Conservation (phyloP, 2,329 filamentous ascomycete species). For the Boeremia lycopersici region DNA sequence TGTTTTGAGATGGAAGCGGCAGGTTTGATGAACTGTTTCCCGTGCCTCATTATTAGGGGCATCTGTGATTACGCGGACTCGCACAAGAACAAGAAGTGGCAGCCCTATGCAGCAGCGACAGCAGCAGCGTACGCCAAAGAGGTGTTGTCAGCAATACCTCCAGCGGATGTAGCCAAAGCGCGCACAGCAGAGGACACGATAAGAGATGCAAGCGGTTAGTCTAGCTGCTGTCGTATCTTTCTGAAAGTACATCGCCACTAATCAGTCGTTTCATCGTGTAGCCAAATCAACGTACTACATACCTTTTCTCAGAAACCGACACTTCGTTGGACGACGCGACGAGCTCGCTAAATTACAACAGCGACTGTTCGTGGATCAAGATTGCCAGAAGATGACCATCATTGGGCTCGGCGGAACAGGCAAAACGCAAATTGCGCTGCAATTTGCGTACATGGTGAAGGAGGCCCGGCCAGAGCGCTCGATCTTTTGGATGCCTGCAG, state of each 20-base stretch:
- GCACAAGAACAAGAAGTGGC: slow-evolving; percentile 11
- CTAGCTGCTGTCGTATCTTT: not conserved
- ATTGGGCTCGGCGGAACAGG: slow-evolving; percentile 38
- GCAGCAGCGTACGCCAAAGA: slow-evolving; percentile 12
- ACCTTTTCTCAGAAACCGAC: slow-evolving; percentile 32
- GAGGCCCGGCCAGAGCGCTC: slow-evolving; percentile 21
- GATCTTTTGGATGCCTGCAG: slow-evolving; percentile 31
- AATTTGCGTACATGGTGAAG: slow-evolving; percentile 35
- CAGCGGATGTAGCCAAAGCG: slow-evolving; percentile 8
- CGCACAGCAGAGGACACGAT: slow-evolving; percentile 6
- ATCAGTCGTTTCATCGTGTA: not conserved
- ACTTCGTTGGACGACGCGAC: slow-evolving; percentile 32
- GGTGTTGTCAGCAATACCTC: slow-evolving; percentile 14
- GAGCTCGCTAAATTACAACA: slow-evolving; percentile 34
- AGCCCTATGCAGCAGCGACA: slow-evolving; percentile 5
- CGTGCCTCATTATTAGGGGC: slow-evolving; percentile 7
- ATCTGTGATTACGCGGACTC: slow-evolving; percentile 13
- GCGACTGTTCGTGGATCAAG: slow-evolving; percentile 27
- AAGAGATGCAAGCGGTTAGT: not conserved
- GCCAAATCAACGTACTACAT: slow-evolving; percentile 18
- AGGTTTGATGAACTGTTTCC: slow-evolving; percentile 4
- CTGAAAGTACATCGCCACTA: not conserved
- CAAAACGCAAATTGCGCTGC: slow-evolving; percentile 42
- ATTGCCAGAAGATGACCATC: slow-evolving; percentile 34
- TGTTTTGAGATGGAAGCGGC: slow-evolving; percentile 13